Percentiles rank a stretch among this genome's conserved stretches.
phyloP scores from a whole-genome alignment of 352 stramenopile species.

The Peronospora farinosa region DNA sequence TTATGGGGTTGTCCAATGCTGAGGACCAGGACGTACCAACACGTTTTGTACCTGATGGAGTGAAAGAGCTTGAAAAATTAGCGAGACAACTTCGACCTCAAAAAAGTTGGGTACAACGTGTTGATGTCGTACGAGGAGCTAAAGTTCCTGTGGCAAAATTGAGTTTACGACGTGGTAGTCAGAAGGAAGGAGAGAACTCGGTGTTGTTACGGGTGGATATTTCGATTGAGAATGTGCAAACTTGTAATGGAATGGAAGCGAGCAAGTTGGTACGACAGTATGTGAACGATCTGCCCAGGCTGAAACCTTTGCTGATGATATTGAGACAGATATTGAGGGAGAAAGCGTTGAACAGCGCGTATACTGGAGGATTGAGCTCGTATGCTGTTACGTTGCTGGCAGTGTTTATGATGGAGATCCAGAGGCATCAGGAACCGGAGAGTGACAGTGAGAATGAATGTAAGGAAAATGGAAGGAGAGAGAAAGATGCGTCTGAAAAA shows the following conservation, averaged over 20 bases:
- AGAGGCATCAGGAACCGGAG: slow-evolving; percentile 39
- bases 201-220: slow-evolving; percentile 75
- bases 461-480: background rate
- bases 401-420: slow-evolving; percentile 73
- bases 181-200: slow-evolving; percentile 13
- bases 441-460: slow-evolving; percentile 18
- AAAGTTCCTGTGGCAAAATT: slow-evolving; percentile 86
- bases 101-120: slow-evolving; percentile 60
- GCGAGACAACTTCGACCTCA: slow-evolving; percentile 41
- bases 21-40: slow-evolving; percentile 37
- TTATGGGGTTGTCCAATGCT: slow-evolving; percentile 53
- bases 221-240: slow-evolving; percentile 85
- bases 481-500: slow-evolving; percentile 14
- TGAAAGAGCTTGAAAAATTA: slow-evolving; percentile 57
- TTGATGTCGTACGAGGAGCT: slow-evolving; percentile 74
- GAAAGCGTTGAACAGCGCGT: slow-evolving; percentile 86
- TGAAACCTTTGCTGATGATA: slow-evolving; percentile 80
- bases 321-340: slow-evolving; percentile 83
- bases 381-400: slow-evolving; percentile 85
- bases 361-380: slow-evolving; percentile 83
- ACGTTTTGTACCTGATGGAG: slow-evolving; percentile 39
- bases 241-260: slow-evolving; percentile 66
- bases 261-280: slow-evolving; percentile 79
- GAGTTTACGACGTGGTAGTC: slow-evolving; percentile 43
- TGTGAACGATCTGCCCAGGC: slow-evolving; percentile 48